Evolutionary conservation across 225 moss, liverwort and hornwort genomes (phyloP).

Genomic region (Asterella californica): DNA sequence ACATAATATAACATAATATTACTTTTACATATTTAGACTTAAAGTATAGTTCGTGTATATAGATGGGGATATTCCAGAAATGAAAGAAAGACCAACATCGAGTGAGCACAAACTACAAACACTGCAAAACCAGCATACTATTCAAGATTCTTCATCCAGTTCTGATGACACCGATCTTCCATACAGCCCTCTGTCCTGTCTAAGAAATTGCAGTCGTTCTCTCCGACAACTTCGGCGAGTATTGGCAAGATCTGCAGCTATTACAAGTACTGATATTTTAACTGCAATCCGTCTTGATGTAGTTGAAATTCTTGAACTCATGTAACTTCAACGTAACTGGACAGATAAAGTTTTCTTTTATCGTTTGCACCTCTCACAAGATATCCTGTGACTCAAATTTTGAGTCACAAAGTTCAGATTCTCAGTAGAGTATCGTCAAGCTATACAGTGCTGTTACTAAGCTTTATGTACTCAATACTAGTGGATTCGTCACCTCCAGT

Average conservation of each 20-base stretch:
- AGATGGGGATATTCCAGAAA: constrained; percentile 14
- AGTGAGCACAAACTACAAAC: constrained; percentile 11
- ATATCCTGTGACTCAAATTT: background rate
- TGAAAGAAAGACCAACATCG: background rate
- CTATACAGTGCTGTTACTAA: background rate
- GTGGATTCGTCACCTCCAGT: background rate
- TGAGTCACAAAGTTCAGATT: background rate
- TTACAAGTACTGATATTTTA: too few relatives aligned
- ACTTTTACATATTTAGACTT: too few relatives aligned
- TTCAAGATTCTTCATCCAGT: constrained; percentile 27
- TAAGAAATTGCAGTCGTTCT: constrained; percentile 22
- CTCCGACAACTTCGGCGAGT: constrained; percentile 24
- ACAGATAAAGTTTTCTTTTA: background rate
- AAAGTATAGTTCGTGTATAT: background rate
- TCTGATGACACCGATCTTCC: constrained; percentile 26
- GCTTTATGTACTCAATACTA: background rate
- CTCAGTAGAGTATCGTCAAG: background rate
- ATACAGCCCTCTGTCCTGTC: constrained; percentile 15
- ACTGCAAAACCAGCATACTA: constrained; percentile 5
- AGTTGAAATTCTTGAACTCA: too few relatives aligned
- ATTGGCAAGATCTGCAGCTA: too few relatives aligned
- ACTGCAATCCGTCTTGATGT: too few relatives aligned
- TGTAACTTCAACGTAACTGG: background rate
- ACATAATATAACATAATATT: too few relatives aligned
- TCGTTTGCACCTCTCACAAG: background rate